Evolutionary conservation across 345 rosid species (phyloP).

Genomic region (Hevea brasiliensis): DNA sequence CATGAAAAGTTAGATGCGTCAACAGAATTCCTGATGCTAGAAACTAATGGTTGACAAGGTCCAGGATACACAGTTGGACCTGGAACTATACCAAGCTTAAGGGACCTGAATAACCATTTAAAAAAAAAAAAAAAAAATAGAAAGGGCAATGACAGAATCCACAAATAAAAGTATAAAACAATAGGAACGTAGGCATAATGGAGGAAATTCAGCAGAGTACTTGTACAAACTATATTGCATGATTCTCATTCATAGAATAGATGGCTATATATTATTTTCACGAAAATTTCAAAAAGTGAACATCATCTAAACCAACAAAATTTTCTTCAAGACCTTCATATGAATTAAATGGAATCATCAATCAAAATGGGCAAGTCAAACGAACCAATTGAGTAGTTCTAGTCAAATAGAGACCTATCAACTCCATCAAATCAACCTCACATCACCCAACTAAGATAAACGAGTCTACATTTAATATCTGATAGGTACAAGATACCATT

Average conservation of each 20-base stretch:
- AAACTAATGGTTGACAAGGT: slow-evolving; percentile 57
- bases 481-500: too few relatives aligned
- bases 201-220: neutral
- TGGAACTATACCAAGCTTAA: slow-evolving; percentile 79
- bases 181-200: neutral
- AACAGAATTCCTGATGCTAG: slow-evolving; percentile 53
- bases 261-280: too few relatives aligned
- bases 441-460: too few relatives aligned
- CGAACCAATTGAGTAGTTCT: too few relatives aligned
- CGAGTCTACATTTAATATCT: too few relatives aligned
- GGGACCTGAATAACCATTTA: slow-evolving; percentile 50
- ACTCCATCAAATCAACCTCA: too few relatives aligned
- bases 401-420: too few relatives aligned
- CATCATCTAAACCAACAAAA: neutral
- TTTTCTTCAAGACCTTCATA: neutral
- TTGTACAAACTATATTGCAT: neutral
- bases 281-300: neutral
- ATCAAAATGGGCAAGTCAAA: too few relatives aligned
- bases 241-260: neutral
- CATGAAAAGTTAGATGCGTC: slow-evolving; percentile 65
- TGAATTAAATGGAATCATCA: too few relatives aligned
- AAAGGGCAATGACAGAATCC: neutral
- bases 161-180: neutral
- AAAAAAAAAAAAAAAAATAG: slow-evolving; percentile 7
- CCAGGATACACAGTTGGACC: slow-evolving; percentile 49